Evolutionary conservation across 2,329 filamentous ascomycete species (phyloP).

Genomic region (Ceratocystis destructans): DNA sequence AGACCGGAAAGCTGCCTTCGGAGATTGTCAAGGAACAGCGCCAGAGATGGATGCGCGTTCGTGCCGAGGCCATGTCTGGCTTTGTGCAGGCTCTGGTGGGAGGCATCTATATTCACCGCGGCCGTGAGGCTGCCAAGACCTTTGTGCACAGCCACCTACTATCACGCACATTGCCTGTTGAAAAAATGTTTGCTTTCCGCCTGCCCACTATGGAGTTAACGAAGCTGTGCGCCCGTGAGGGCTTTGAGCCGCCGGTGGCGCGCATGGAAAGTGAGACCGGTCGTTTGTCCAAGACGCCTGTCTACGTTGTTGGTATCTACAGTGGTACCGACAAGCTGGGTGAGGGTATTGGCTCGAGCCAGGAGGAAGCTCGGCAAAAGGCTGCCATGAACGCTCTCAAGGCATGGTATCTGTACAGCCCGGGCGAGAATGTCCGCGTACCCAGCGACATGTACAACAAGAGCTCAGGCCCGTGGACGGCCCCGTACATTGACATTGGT

Average conservation of each 20-base stretch:
- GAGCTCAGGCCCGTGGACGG: slow-evolving; percentile 49
- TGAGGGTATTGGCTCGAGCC: slow-evolving; percentile 67
- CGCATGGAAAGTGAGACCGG: slow-evolving; percentile 85
- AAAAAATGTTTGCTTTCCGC: slow-evolving; percentile 68
- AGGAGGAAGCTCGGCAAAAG: slow-evolving; percentile 62
- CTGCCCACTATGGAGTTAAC: slow-evolving; percentile 73
- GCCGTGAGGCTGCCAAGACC: slow-evolving; percentile 59
- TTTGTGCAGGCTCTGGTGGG: slow-evolving; percentile 78
- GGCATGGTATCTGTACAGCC: slow-evolving; percentile 92
- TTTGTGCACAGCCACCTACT: slow-evolving; percentile 81
- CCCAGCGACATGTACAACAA: slow-evolving; percentile 56
- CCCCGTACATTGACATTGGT: slow-evolving; percentile 55
- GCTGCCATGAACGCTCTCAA: slow-evolving; percentile 79
- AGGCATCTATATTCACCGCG: slow-evolving; percentile 72
- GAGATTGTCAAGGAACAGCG: slow-evolving; percentile 19
- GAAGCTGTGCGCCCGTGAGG: slow-evolving; percentile 72
- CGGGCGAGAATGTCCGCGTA: slow-evolving; percentile 47
- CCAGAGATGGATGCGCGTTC: slow-evolving; percentile 49
- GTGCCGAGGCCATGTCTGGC: slow-evolving; percentile 55
- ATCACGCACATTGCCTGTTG: slow-evolving; percentile 61
- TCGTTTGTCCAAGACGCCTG: slow-evolving; percentile 67
- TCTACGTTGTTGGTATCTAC: slow-evolving; percentile 89
- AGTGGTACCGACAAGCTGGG: slow-evolving; percentile 83
- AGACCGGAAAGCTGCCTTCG: slow-evolving; percentile 19
- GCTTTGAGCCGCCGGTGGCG: slow-evolving; percentile 76